Evolutionary conservation across 2,329 filamentous ascomycete species (phyloP).

Genomic region (Penicillium decumbens): DNA sequence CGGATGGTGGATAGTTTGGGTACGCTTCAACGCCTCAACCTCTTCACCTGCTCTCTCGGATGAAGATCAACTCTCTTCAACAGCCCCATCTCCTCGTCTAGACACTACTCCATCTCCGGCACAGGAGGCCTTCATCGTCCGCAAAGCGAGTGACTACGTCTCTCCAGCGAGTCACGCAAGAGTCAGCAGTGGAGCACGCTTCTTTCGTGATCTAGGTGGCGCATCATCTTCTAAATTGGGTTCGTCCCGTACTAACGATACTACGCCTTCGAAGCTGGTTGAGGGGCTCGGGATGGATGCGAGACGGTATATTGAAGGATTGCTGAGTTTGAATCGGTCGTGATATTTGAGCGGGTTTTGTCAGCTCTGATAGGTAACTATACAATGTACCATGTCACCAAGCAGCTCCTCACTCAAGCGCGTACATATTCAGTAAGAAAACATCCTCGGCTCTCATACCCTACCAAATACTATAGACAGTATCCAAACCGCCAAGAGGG

Average conservation of each 20-base stretch:
- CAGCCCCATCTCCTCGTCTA: conserved; percentile 11
- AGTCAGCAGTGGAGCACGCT: conserved; percentile 31
- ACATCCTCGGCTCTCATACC: not conserved
- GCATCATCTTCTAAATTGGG: conserved; percentile 26
- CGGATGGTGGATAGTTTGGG: conserved; percentile 66
- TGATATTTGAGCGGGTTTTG: not conserved
- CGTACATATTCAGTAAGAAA: not conserved
- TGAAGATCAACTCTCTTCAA: conserved; percentile 13
- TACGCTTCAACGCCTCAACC: conserved; percentile 42
- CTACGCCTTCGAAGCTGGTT: conserved; percentile 35
- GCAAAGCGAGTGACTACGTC: conserved; percentile 43
- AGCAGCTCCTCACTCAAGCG: not conserved
- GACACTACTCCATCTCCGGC: not conserved
- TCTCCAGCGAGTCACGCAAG: conserved; percentile 31
- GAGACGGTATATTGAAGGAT: conserved; percentile 44
- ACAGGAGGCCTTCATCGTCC: conserved; percentile 46
- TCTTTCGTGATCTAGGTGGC: conserved; percentile 41
- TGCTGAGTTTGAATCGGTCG: conserved; percentile 44
- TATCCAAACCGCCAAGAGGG: not conserved
- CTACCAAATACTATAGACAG: not conserved
- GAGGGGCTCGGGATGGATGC: conserved; percentile 47
- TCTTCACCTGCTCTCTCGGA: conserved; percentile 5
- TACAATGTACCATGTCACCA: too few species aligned
- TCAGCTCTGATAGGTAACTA: too few species aligned
- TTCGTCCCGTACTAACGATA: conserved; percentile 25